Evolutionary conservation across 116 monocot species (phyloP), one percentile per base, ranked within the genome.

Genomic region (Papilionanthe hybrid): DNA sequence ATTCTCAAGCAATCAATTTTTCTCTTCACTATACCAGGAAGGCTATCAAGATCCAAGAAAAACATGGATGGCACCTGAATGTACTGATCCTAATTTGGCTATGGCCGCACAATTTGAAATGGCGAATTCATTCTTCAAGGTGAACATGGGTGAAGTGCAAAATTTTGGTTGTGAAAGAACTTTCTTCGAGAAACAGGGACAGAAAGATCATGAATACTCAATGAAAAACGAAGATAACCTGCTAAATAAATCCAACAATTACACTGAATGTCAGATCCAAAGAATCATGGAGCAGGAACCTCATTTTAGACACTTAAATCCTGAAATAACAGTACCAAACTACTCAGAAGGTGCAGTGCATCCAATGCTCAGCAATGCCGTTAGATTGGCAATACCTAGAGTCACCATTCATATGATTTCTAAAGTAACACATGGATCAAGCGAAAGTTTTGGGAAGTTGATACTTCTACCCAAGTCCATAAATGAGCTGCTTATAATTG

Each of bases 391-490:
- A n/a, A 75, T 25, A 3, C 18, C 19, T 5, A 44, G 75, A 29
- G 23, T 47, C n/a, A 45, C 20, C 13, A 75, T 75, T 45, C 75
- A 75, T 48, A 25, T 47, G 75, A 23, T 45, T 43, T 29, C 25
- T 19, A 9, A n/a, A 47, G 9, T 10, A 45, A 45, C 42, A 47
- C 11, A 6, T 22, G 18, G 13, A 43, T 45, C 20, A 75, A 75
- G 5, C 10, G n/a, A 75, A 75, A 43, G 3, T 75, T 45, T 48
- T 6, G 20, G 47, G 43, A 75, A 75, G 75, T 19, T 44, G 20
- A 48, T 75, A 75, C 42, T 27, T 27, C 48, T 75, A 75, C 75
- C 75, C 13, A 20, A 48, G 20, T 75, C 44, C 43, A 20, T 44
- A 23, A 42, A 48, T n/a, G 75, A 48, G 44, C 18, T 75, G 42